A percentile compares a stretch with the other conserved stretches of the same genome.
Evolutionary conservation across 176 grass and related monocot genomes (phyloP).

Genomic region (Oropetium thomaeum): DNA sequence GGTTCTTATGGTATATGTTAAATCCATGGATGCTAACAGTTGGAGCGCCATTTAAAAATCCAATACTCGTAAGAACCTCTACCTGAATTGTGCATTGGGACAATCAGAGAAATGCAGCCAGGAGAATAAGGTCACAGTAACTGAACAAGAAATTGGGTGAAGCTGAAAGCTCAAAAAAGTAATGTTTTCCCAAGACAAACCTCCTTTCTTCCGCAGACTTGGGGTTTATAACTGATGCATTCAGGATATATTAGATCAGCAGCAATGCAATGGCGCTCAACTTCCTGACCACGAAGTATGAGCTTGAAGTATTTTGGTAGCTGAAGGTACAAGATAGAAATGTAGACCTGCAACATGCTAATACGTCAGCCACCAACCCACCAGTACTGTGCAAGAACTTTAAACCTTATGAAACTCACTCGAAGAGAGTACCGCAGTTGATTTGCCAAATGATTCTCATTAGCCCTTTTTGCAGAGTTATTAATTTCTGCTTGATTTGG

Average conservation of each 20-base stretch:
- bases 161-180: background rate
- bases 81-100: constrained; percentile 34
- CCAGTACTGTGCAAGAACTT: background rate
- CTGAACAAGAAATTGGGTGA: background rate
- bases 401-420: constrained; percentile 32
- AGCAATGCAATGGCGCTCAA: constrained; percentile 44
- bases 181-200: constrained; percentile 28
- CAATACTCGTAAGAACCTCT: constrained; percentile 53
- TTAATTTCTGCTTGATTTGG: constrained; percentile 38
- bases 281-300: constrained; percentile 49
- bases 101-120: background rate
- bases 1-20: constrained; percentile 65
- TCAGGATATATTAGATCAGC: constrained; percentile 48
- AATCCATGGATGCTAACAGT: constrained; percentile 53
- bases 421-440: constrained; percentile 58
- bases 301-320: constrained; percentile 56
- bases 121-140: background rate
- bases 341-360: constrained; percentile 49
- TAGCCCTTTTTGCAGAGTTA: constrained; percentile 28
- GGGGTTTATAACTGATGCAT: constrained; percentile 55
- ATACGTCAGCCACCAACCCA: constrained; percentile 15
- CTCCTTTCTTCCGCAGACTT: constrained; percentile 34
- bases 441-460: constrained; percentile 58
- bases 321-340: constrained; percentile 58
- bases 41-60: constrained; percentile 53